These are phyloP conservation scores for Microdochium nivale DNA, from an alignment of 2,329 filamentous ascomycete species.

Conservation along the genomic window DNA sequence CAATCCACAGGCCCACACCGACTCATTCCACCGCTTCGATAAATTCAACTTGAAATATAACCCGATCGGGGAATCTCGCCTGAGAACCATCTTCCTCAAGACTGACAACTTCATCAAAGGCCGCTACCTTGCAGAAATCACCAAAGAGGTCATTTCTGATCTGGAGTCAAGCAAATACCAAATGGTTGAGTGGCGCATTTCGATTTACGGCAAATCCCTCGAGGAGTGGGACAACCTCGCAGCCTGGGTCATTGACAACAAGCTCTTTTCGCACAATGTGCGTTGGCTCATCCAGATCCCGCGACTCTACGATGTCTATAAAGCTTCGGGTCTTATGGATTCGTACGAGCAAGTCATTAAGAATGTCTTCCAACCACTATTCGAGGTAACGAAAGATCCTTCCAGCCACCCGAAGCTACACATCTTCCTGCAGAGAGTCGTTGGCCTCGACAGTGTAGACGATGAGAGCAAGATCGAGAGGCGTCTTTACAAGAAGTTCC, in stretches of 20 bases:
- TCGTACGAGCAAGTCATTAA: constrained; percentile 84
- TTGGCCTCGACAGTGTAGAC: constrained; percentile 95
- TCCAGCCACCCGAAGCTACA: constrained; percentile 85
- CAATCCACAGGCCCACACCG: constrained; percentile 67
- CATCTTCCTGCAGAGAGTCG: constrained; percentile 86
- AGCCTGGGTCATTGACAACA: constrained; percentile 96
- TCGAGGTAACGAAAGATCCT: constrained; percentile 87
- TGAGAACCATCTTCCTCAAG: constrained; percentile 97
- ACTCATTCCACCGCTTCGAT: constrained; percentile 97
- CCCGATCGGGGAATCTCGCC: constrained; percentile 85
- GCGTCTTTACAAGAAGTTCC: constrained; percentile 91
- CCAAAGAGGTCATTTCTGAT: constrained; percentile 94
- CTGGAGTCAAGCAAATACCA: constrained; percentile 98
- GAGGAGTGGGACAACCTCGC: constrained; percentile 98
- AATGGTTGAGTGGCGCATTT: constrained; percentile 99
- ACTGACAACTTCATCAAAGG: constrained; percentile 97
- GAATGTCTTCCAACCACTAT: constrained; percentile 89
- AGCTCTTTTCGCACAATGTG: constrained; percentile 94
- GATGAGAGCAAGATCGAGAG: constrained; percentile 96
- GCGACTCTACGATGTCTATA: constrained; percentile 92
- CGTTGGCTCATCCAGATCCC: constrained; percentile 96
- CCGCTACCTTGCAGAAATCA: constrained; percentile 93
- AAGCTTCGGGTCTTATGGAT: constrained; percentile 76
- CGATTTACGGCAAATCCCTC: constrained; percentile 84
- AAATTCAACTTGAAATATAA: constrained; percentile 99